A percentile compares a stretch with the other conserved stretches of the same genome.
phyloP scores from a whole-genome alignment of 805 yeast genomes.

The Sugiyamaella marilandica region DNA sequence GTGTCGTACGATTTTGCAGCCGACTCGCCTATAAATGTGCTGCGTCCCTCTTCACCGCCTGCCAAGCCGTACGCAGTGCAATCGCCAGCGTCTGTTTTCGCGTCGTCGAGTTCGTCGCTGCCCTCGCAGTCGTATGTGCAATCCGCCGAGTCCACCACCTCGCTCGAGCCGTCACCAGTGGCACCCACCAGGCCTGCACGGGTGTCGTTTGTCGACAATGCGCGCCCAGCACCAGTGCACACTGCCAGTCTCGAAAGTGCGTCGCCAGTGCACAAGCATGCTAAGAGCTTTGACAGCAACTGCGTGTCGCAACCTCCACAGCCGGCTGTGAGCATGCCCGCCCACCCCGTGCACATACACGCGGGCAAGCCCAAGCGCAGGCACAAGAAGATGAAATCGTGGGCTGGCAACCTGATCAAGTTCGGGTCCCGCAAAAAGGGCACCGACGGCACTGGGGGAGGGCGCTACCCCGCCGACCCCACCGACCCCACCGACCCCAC shows the following conservation, averaged over 20 bases:
- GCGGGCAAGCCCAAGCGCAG: slow-evolving; percentile 14
- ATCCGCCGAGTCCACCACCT: slow-evolving; percentile 12
- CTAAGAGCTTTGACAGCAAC: background rate
- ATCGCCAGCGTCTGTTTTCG: slow-evolving; percentile 18
- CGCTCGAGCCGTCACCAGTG: background rate
- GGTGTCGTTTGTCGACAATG: slow-evolving; percentile 14
- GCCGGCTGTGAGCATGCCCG: background rate
- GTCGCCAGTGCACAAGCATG: slow-evolving; percentile 4
- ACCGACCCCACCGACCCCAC: background rate
- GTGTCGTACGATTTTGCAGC: slow-evolving; percentile 78
- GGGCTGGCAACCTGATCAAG: slow-evolving; percentile 35
- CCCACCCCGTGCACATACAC: background rate
- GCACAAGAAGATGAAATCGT: slow-evolving; percentile 37
- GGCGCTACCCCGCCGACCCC: too few species aligned
- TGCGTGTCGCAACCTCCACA: background rate
- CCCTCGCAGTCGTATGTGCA: slow-evolving; percentile 12
- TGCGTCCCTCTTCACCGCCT: background rate
- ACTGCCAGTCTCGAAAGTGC: background rate
- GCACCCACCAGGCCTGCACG: background rate
- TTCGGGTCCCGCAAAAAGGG: slow-evolving; percentile 11
- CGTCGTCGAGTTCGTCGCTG: slow-evolving; percentile 17
- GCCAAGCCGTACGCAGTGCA: slow-evolving; percentile 7
- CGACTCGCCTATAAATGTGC: background rate
- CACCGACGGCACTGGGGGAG: too few species aligned
- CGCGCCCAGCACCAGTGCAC: background rate